phyloP scores from a whole-genome alignment of 2,329 filamentous ascomycete genomes.

The Boeremia exigua region DNA sequence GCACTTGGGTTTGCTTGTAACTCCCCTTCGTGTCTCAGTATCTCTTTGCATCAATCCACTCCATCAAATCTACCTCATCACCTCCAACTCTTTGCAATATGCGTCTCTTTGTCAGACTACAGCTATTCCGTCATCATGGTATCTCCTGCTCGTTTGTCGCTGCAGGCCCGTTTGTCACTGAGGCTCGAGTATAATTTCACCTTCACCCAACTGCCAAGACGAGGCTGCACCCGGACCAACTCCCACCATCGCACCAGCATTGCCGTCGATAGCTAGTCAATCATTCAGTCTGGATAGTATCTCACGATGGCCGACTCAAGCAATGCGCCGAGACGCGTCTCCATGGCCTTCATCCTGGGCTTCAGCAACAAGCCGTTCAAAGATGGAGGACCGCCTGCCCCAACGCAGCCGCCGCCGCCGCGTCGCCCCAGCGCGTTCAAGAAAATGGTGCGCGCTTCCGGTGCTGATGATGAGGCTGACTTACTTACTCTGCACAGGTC shows the following conservation, averaged over 20 bases:
- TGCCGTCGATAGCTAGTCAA: not conserved
- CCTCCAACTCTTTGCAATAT: too few relatives aligned
- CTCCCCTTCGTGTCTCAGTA: too few relatives aligned
- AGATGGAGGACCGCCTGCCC: constrained; percentile 20
- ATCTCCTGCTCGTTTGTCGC: too few relatives aligned
- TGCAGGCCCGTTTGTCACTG: too few relatives aligned
- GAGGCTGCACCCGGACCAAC: constrained; percentile 1
- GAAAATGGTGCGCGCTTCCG: constrained; percentile 18
- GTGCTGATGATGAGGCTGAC: fast-evolving
- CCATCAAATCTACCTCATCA: too few relatives aligned
- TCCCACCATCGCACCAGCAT: not conserved
- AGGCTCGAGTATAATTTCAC: too few relatives aligned
- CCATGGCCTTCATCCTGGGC: constrained; percentile 38
- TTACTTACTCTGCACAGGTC: constrained; percentile 20
- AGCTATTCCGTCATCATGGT: not conserved
- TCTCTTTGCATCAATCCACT: too few relatives aligned
- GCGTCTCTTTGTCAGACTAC: too few relatives aligned
- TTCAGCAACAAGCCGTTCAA: constrained; percentile 41
- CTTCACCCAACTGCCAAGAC: constrained; percentile 5
- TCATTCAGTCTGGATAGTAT: not conserved
- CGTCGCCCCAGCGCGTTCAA: constrained; percentile 10
- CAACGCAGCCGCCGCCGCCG: constrained; percentile 17
- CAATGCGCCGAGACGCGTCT: constrained; percentile 24
- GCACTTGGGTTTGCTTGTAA: too few relatives aligned
- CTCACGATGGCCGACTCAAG: constrained; percentile 22